These are phyloP conservation scores for Phaffia australis DNA, from an alignment of 768 basidiomycete species.

Conservation along the genomic window DNA sequence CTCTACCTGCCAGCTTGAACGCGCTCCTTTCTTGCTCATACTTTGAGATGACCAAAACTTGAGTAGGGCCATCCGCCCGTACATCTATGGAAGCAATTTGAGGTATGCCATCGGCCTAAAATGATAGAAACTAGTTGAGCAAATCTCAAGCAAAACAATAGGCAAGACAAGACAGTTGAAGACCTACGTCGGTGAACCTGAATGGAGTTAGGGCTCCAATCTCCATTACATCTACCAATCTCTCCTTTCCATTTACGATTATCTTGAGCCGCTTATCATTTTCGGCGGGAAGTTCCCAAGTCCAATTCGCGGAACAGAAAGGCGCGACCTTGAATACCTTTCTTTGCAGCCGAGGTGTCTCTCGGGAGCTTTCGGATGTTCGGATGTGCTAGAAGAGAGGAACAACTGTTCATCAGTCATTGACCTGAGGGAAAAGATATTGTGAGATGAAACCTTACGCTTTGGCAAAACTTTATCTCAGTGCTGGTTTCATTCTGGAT, in stretches of 20 bases:
- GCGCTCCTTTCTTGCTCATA: slow-evolving; percentile 76
- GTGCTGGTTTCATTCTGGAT: slow-evolving; percentile 82
- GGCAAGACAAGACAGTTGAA: not conserved
- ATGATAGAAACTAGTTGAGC: slow-evolving; percentile 17
- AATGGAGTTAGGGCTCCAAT: slow-evolving; percentile 86
- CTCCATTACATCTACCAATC: slow-evolving; percentile 81
- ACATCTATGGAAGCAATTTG: slow-evolving; percentile 77
- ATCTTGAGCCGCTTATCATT: slow-evolving; percentile 68
- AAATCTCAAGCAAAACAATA: not conserved
- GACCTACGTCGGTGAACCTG: slow-evolving; percentile 46
- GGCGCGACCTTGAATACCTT: slow-evolving; percentile 42
- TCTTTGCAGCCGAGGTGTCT: slow-evolving; percentile 12
- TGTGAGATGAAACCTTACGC: slow-evolving; percentile 42
- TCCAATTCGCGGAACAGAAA: slow-evolving; percentile 54
- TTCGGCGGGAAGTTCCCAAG: slow-evolving; percentile 88
- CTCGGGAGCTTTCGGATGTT: slow-evolving; percentile 7
- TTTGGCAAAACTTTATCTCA: slow-evolving; percentile 58
- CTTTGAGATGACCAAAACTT: slow-evolving; percentile 72
- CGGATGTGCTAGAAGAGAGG: slow-evolving; percentile 10
- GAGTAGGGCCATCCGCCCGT: slow-evolving; percentile 73
- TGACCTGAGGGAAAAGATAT: not conserved
- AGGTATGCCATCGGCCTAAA: slow-evolving; percentile 41
- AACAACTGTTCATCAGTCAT: not conserved
- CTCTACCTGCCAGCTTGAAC: slow-evolving; percentile 64
- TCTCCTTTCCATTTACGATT: slow-evolving; percentile 49